phyloP scores from a whole-genome alignment of 139 green algal species.

The Tetraselmis striata region DNA sequence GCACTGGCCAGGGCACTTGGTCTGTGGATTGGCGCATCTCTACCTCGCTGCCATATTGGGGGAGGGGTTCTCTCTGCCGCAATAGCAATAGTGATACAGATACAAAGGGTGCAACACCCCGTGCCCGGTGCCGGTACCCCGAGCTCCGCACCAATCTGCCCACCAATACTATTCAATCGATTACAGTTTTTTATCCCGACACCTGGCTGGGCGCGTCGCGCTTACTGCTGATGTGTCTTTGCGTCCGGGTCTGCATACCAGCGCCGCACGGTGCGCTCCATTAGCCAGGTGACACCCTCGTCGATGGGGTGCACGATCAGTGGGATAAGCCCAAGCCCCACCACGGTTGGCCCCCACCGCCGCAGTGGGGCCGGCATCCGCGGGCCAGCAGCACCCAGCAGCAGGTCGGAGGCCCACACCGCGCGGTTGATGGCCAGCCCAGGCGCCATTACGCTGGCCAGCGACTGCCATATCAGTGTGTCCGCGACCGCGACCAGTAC shows the following conservation, averaged over 20 bases:
- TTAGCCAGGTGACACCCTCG: constrained; percentile 10
- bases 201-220: no score
- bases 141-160: no score
- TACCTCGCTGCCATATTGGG: no score
- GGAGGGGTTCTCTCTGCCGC: no score
- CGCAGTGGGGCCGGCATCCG: not conserved
- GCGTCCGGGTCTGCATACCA: not conserved
- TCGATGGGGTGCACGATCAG: constrained; percentile 15
- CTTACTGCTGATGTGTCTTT: not conserved
- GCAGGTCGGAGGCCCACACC: not conserved
- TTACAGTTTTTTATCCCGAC: no score
- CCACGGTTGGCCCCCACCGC: constrained; percentile 1
- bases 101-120: no score
- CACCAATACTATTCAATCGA: no score
- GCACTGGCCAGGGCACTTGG: no score
- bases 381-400: not conserved
- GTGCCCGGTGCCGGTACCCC: no score
- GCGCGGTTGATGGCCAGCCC: constrained; percentile 4
- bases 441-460: constrained; percentile 3
- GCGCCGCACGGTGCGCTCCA: not conserved
- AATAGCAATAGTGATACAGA: no score
- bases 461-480: constrained; percentile 6
- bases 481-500: not conserved
- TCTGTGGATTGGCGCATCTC: no score
- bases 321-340: constrained; percentile 4